Conservation (phyloP, 202 grass and related monocot species). For the Dendrocalamus latiflorus region DNA sequence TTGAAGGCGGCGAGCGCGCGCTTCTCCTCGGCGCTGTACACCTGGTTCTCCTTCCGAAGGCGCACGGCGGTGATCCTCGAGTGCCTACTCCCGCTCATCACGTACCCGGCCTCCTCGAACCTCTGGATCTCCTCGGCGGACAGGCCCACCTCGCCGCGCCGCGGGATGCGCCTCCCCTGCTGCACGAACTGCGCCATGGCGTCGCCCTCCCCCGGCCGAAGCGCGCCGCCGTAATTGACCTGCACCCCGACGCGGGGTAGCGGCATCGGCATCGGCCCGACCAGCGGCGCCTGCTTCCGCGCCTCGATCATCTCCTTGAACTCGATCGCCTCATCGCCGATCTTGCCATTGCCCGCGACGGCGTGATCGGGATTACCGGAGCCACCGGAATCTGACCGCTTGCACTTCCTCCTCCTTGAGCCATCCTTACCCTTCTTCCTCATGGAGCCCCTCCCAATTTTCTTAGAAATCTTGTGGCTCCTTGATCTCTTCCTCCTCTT, state of each 20-base stretch:
- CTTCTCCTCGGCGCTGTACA: conserved; percentile 67
- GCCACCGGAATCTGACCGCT: conserved; percentile 10
- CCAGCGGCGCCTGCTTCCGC: conserved; percentile 37
- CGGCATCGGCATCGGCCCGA: conserved; percentile 35
- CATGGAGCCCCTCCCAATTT: neutral
- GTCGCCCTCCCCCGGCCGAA: conserved; percentile 62
- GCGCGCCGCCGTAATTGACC: conserved; percentile 57
- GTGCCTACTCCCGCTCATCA: conserved; percentile 63
- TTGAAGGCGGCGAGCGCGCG: conserved; percentile 54
- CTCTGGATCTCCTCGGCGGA: conserved; percentile 61
- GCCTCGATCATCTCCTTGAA: conserved; percentile 31
- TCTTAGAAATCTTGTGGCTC: neutral
- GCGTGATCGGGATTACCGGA: neutral
- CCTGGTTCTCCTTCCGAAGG: conserved; percentile 64
- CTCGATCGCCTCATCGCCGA: neutral
- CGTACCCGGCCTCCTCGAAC: conserved; percentile 54
- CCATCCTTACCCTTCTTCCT: neutral
- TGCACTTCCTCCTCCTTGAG: conserved; percentile 15
- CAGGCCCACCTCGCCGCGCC: conserved; percentile 55
- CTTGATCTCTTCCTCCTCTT: conserved; percentile 32
- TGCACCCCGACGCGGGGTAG: conserved; percentile 36
- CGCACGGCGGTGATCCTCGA: conserved; percentile 55
- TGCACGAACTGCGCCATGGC: conserved; percentile 69
- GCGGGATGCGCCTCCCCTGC: conserved; percentile 61
- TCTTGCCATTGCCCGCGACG: neutral